A percentile compares a stretch with the other conserved stretches of the same genome.
phyloP scores from a whole-genome alignment of 108 stramenopile species.

The Nannochloropsis gaditana region DNA sequence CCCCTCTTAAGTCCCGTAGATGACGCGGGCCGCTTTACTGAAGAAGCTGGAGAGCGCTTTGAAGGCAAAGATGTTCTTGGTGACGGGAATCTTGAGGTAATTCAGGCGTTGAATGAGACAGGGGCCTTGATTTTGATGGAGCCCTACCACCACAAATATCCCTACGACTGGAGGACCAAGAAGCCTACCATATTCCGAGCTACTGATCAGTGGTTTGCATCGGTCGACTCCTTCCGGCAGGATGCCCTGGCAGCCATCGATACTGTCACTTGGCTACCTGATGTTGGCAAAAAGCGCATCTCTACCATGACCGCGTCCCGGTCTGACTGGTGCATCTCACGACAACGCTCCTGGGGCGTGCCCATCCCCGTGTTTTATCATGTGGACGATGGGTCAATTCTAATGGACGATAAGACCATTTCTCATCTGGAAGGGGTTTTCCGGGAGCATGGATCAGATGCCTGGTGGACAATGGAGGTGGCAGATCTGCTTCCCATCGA shows the following conservation, averaged over 20 bases:
- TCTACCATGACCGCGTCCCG: slow-evolving; percentile 67
- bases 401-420: slow-evolving; percentile 77
- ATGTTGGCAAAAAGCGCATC: slow-evolving; percentile 73
- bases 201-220: slow-evolving; percentile 98
- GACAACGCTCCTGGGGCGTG: slow-evolving; percentile 96
- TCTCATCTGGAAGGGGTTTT: slow-evolving; percentile 72
- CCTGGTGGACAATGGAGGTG: slow-evolving; percentile 88
- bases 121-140: slow-evolving; percentile 74
- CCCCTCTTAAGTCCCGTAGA: slow-evolving; percentile 65
- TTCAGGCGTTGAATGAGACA: slow-evolving; percentile 66
- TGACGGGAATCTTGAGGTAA: slow-evolving; percentile 78
- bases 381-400: slow-evolving; percentile 31
- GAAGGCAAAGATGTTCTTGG: slow-evolving; percentile 72
- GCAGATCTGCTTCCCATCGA: slow-evolving; percentile 71
- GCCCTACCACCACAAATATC: slow-evolving; percentile 95
- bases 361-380: slow-evolving; percentile 92
- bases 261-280: slow-evolving; percentile 83
- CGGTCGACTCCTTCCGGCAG: slow-evolving; percentile 84
- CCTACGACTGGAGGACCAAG: slow-evolving; percentile 99
- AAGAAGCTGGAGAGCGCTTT: slow-evolving; percentile 76
- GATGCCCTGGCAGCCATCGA: slow-evolving; percentile 77
- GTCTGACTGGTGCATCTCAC: slow-evolving; percentile 96
- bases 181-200: slow-evolving; percentile 97
- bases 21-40: slow-evolving; percentile 83
- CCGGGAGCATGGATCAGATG: slow-evolving; percentile 84